A percentile compares a stretch with the other conserved stretches of the same genome.
These are phyloP conservation scores for Thielaviopsis cerberus DNA, from an alignment of 2,329 filamentous ascomycete genomes.

Conservation along the genomic window DNA sequence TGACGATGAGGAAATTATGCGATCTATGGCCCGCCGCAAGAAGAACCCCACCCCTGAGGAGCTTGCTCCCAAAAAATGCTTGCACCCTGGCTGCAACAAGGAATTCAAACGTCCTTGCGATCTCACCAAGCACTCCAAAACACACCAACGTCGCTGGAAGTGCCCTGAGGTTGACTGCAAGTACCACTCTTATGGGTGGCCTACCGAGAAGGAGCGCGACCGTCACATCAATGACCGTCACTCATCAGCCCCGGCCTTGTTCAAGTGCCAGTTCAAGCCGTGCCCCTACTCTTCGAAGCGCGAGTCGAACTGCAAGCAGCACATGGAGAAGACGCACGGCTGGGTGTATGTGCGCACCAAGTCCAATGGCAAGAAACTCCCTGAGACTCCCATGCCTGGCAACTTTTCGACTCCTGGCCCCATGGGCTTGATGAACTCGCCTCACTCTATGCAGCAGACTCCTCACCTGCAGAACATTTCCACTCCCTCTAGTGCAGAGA, in stretches of 20 bases:
- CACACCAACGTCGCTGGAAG: slow-evolving; percentile 91
- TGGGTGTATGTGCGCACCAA: slow-evolving; percentile 87
- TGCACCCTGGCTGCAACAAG: slow-evolving; percentile 60
- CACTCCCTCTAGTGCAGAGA: slow-evolving; percentile 38
- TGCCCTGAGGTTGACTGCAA: slow-evolving; percentile 70
- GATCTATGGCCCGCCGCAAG: slow-evolving; percentile 89
- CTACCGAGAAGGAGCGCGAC: slow-evolving; percentile 93
- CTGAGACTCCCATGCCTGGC: neutral
- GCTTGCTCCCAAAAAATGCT: slow-evolving; percentile 61
- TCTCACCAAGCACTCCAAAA: slow-evolving; percentile 95
- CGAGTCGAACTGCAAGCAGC: slow-evolving; percentile 92
- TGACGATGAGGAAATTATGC: slow-evolving; percentile 66
- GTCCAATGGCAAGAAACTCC: slow-evolving; percentile 56
- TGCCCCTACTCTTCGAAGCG: slow-evolving; percentile 92
- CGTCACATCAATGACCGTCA: slow-evolving; percentile 95
- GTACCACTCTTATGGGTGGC: slow-evolving; percentile 78
- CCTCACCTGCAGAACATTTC: slow-evolving; percentile 43
- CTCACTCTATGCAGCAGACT: slow-evolving; percentile 31
- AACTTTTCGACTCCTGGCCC: slow-evolving; percentile 12
- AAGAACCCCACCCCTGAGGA: slow-evolving; percentile 79
- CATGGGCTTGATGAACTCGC: slow-evolving; percentile 20
- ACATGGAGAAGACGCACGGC: slow-evolving; percentile 92
- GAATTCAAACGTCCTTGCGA: slow-evolving; percentile 95
- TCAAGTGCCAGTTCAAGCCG: slow-evolving; percentile 61
- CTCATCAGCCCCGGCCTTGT: slow-evolving; percentile 59